phyloP scores from a whole-genome alignment of 495 filamentous ascomycete genomes.

The Penicillium canescens region DNA sequence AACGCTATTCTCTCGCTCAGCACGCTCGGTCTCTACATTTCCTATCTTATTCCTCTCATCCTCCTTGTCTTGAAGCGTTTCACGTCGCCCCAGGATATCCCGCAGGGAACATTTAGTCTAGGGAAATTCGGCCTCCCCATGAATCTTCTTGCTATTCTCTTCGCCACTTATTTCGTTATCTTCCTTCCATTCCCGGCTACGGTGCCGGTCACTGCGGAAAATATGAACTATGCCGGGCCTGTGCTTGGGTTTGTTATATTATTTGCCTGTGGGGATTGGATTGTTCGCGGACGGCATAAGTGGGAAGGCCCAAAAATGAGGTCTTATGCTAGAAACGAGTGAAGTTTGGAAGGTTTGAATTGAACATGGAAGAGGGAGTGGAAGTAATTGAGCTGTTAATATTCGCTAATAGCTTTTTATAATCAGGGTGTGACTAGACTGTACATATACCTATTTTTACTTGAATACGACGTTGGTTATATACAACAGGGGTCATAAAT shows the following conservation, averaged over 20 bases:
- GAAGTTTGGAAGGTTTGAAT: slow-evolving; percentile 2
- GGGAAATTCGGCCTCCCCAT: slow-evolving; percentile 36
- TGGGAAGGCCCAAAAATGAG: slow-evolving; percentile 30
- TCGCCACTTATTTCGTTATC: slow-evolving; percentile 40
- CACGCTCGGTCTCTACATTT: slow-evolving; percentile 48
- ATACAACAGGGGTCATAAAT: too few relatives aligned
- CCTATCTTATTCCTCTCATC: slow-evolving; percentile 50
- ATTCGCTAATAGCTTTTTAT: not conserved
- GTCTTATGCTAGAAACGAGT: slow-evolving; percentile 16
- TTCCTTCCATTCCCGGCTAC: slow-evolving; percentile 47
- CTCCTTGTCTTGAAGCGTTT: slow-evolving; percentile 37
- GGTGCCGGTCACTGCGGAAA: slow-evolving; percentile 38
- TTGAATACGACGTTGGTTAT: too few relatives aligned
- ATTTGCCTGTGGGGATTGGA: slow-evolving; percentile 41
- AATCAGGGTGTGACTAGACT: not conserved
- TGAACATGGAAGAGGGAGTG: not conserved
- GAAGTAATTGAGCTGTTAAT: too few relatives aligned
- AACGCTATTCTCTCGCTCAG: slow-evolving; percentile 51
- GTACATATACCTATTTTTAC: not conserved
- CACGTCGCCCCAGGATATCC: slow-evolving; percentile 24
- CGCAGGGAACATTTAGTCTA: slow-evolving; percentile 30
- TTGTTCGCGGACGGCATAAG: slow-evolving; percentile 37
- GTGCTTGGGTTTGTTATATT: slow-evolving; percentile 41
- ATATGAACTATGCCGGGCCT: slow-evolving; percentile 48
- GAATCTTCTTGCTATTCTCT: slow-evolving; percentile 45